Evolutionary conservation across 2,329 filamentous ascomycete species (phyloP).

Genomic region (Berkeleyomyces basicola): DNA sequence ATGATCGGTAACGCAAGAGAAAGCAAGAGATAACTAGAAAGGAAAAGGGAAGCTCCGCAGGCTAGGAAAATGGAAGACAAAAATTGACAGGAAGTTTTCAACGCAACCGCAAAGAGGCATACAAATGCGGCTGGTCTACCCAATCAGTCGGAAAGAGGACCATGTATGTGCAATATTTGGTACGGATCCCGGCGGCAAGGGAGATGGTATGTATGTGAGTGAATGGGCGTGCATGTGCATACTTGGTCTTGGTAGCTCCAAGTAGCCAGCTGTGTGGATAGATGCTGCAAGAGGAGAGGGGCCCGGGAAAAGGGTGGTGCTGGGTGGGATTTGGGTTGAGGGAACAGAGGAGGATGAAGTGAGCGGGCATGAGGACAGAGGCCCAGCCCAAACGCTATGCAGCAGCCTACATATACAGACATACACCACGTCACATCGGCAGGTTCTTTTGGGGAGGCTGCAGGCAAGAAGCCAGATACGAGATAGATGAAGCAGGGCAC

Average conservation of each 20-base stretch:
- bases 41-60: neutral
- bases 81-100: neutral
- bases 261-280: neutral
- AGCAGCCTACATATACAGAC: neutral
- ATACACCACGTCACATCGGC: neutral
- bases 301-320: neutral
- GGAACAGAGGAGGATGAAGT: neutral
- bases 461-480: neutral
- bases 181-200: neutral
- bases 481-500: neutral
- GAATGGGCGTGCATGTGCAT: neutral
- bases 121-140: neutral
- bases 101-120: no score
- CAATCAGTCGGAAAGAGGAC: neutral
- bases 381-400: neutral
- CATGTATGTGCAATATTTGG: constrained; percentile 1
- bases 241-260: no score
- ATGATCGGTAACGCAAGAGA: neutral
- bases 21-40: neutral
- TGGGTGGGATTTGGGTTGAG: neutral
- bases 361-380: neutral
- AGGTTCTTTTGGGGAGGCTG: neutral
- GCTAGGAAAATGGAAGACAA: neutral
- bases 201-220: neutral
- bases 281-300: neutral